Evolutionary conservation across 768 basidiomycete species (phyloP).

Genomic region (Russula sp.): DNA sequence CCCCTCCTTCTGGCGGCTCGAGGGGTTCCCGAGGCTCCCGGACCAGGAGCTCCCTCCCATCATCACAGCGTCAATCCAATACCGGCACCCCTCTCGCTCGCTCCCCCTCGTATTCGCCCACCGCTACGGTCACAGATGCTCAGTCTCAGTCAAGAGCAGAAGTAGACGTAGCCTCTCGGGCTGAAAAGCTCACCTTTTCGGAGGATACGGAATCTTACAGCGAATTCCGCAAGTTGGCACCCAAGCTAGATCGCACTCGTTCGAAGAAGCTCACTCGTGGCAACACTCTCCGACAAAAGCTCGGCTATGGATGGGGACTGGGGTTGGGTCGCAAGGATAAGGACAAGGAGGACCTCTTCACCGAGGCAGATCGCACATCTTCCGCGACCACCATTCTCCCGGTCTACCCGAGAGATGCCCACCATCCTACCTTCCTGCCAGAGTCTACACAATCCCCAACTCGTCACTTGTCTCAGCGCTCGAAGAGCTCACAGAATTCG

Average conservation of each 20-base stretch:
- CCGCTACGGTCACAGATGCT: conserved; percentile 20
- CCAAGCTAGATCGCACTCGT: conserved; percentile 23
- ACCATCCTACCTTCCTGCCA: conserved; percentile 1
- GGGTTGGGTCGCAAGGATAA: conserved; percentile 22
- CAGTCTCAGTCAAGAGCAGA: conserved; percentile 15
- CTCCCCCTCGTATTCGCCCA: conserved; percentile 20
- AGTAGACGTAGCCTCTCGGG: background rate
- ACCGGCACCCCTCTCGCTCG: conserved; percentile 19
- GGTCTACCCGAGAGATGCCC: conserved; percentile 20
- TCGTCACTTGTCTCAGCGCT: conserved; percentile 21
- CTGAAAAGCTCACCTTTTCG: conserved; percentile 20
- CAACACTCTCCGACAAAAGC: conserved; percentile 5
- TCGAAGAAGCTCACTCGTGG: conserved; percentile 24
- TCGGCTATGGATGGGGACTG: conserved; percentile 25
- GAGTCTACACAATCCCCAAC: conserved; percentile 10
- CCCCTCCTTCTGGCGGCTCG: background rate
- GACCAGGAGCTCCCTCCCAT: conserved; percentile 7
- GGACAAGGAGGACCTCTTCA: conserved; percentile 20
- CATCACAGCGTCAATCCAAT: conserved; percentile 8
- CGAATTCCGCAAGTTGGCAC: conserved; percentile 10
- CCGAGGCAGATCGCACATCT: conserved; percentile 17
- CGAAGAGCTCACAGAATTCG: conserved; percentile 16
- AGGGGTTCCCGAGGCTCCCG: background rate
- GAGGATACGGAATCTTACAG: conserved; percentile 27
- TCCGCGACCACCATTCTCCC: conserved; percentile 23